phyloP scores from a whole-genome alignment of 2,329 filamentous ascomycete species.

The Trichoderma aggressivum region DNA sequence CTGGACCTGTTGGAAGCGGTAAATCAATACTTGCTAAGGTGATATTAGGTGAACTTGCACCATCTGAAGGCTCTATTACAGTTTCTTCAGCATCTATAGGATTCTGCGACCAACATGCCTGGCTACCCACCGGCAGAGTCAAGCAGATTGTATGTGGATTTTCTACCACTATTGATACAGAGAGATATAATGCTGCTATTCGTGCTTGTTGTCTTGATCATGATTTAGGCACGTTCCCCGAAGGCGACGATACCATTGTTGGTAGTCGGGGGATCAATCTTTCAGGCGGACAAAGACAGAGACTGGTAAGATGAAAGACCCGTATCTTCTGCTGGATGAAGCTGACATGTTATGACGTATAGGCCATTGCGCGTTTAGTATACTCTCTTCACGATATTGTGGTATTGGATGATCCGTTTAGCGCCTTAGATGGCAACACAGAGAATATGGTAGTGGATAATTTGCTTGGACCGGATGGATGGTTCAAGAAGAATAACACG shows the following conservation, averaged over 20 bases:
- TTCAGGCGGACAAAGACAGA: conserved; percentile 25
- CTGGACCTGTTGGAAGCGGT: conserved; percentile 29
- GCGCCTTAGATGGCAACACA: conserved; percentile 22
- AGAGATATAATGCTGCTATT: conserved; percentile 23
- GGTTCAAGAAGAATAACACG: conserved; percentile 27
- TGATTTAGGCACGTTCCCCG: conserved; percentile 25
- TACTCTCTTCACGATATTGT: conserved; percentile 17
- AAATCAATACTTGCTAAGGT: conserved; percentile 27
- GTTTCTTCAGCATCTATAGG: conserved; percentile 16
- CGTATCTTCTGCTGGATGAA: background rate
- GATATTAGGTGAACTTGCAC: conserved; percentile 22
- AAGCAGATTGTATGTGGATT: conserved; percentile 23
- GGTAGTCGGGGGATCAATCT: conserved; percentile 24
- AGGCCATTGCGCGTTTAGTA: conserved; percentile 21
- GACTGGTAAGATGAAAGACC: conserved; percentile 22
- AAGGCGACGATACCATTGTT: conserved; percentile 22
- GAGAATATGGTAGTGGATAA: conserved; percentile 21
- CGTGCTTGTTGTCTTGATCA: conserved; percentile 23
- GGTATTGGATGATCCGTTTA: conserved; percentile 23
- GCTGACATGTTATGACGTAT: background rate
- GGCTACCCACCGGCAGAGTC: conserved; percentile 23
- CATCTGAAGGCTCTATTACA: conserved; percentile 7
- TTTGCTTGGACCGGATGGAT: conserved; percentile 24
- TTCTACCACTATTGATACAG: conserved; percentile 9
- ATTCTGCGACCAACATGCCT: conserved; percentile 23